Evolutionary conservation across 805 yeast species (phyloP), one percentile per base, ranked within the genome.

Genomic region (Novakomyces olei): DNA sequence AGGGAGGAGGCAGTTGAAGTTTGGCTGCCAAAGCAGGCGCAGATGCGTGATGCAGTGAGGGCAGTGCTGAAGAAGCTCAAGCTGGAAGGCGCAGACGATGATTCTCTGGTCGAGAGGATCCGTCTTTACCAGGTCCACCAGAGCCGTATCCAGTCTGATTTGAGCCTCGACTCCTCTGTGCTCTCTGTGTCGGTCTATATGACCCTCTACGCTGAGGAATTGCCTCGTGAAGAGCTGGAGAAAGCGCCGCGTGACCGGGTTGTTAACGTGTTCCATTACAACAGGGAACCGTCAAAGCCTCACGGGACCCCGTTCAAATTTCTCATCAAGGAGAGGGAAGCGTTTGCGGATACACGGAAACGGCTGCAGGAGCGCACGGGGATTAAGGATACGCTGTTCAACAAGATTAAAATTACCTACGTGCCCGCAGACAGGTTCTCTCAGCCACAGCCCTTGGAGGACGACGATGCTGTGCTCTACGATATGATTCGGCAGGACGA

Each of bases 261-360:
- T 27, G 62, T 77, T 2, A 65, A 76, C 3, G 91, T 73, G 2
- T 60, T 69, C 41, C 94, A 81, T 47, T 83, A 73, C 53, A 66
- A 72, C 49, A 77, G 74, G 42, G 76, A 72, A 26, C 59, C 72
- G 17, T 62, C 58, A 28, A 54, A 61, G 27, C 58, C 65, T 15
- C 96, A 83, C 50, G 83, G 93, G n/a, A 60, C 74, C 31, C 92
- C 95, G 3, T 83, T 83, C 47, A 55, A 76, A 6, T 78, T 83
- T 47, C 65, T 68, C n/a, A 51, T 77, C 5, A 60, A 67, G 30
- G 72, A 77, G 5, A 67, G 61, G 9, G 98, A 88, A 49, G 52
- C 55, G 29, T 66, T 77, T 29, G 46, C 50, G 2, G 69, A 65
- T 8, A 73, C 91, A 2, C 69, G 63, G 43, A 60, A 54, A 12